Evolutionary conservation across 208 protist species (phyloP).

Genomic region (Lotmaria passim): DNA sequence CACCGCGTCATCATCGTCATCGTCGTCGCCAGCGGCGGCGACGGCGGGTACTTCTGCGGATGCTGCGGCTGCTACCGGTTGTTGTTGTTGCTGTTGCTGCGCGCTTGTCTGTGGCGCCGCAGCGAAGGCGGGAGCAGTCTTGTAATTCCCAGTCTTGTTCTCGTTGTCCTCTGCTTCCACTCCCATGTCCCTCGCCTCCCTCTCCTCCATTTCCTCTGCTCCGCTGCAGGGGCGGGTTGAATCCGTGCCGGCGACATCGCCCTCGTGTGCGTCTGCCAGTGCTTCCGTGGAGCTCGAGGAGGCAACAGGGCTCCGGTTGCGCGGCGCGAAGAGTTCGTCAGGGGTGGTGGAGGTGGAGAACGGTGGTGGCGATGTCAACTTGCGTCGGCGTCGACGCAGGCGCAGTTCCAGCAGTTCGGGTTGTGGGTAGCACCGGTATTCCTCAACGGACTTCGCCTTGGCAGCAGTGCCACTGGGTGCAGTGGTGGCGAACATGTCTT

Average conservation of each 20-base stretch:
- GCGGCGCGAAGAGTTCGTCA: not conserved
- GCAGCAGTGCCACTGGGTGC: not conserved
- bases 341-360: not conserved
- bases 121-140: not conserved
- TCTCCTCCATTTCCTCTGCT: not conserved
- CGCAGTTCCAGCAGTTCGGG: conserved; percentile 23
- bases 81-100: not conserved
- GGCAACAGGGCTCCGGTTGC: conserved; percentile 5
- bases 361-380: no score
- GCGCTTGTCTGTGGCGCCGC: not conserved
- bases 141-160: conserved; percentile 14
- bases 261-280: not conserved
- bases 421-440: conserved; percentile 22
- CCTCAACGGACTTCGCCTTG: not conserved
- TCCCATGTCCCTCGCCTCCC: not conserved
- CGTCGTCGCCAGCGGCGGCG: no score
- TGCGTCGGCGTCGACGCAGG: not conserved
- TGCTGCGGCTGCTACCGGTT: not conserved
- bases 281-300: not conserved
- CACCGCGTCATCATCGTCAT: no score
- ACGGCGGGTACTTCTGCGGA: no score
- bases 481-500: conserved; percentile 4
- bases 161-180: not conserved
- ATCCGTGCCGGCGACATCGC: not conserved
- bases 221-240: no score